Evolutionary conservation across 1,139 yeast species (phyloP).

Genomic region (Candida tropicalis): DNA sequence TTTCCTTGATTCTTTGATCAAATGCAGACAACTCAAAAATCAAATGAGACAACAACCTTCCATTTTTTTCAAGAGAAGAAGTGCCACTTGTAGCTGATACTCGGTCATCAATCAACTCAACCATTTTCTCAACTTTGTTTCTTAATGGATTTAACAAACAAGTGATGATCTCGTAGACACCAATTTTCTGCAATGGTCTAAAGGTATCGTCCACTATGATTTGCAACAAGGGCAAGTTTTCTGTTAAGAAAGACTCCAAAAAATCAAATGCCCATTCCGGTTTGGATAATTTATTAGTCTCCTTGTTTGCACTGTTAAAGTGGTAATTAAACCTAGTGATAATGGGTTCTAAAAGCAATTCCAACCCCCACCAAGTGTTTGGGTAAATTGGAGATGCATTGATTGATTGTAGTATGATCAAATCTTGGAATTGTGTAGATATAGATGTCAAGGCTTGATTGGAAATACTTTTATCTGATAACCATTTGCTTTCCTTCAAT

Average conservation of each 20-base stretch:
- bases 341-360: slow-evolving; percentile 57
- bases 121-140: slow-evolving; percentile 42
- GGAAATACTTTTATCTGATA: slow-evolving; percentile 13
- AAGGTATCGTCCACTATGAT: slow-evolving; percentile 33
- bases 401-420: slow-evolving; percentile 44
- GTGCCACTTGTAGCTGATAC: slow-evolving; percentile 23
- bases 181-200: slow-evolving; percentile 29
- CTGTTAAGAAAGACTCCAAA: slow-evolving; percentile 51
- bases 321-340: slow-evolving; percentile 70
- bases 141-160: slow-evolving; percentile 55
- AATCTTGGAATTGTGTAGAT: slow-evolving; percentile 17
- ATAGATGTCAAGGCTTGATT: slow-evolving; percentile 16
- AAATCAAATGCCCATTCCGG: slow-evolving; percentile 81
- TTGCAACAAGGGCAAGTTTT: slow-evolving; percentile 42
- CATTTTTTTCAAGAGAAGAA: slow-evolving; percentile 39
- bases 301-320: slow-evolving; percentile 56
- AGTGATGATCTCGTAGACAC: slow-evolving; percentile 55
- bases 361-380: slow-evolving; percentile 59
- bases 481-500: slow-evolving; percentile 21
- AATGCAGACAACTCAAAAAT: slow-evolving; percentile 61
- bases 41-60: slow-evolving; percentile 60
- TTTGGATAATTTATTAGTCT: slow-evolving; percentile 69
- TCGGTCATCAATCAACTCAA: slow-evolving; percentile 29
- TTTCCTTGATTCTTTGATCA: slow-evolving; percentile 55
- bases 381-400: slow-evolving; percentile 39